Percentiles rank a stretch among this genome's conserved stretches.
Conservation (phyloP, 305 asterid genomes). For the Lippia alba region DNA sequence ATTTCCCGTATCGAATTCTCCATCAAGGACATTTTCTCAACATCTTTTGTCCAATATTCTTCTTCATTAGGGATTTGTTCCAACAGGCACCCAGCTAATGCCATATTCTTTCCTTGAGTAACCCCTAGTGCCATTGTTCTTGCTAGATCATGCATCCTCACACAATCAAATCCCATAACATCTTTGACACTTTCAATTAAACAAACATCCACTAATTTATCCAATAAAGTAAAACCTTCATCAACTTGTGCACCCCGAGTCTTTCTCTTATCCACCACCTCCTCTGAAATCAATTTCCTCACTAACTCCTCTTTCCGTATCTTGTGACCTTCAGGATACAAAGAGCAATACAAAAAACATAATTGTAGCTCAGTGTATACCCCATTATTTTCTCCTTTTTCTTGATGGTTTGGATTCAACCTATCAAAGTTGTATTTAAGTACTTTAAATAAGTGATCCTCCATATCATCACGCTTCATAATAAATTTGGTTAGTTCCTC, state of each 20-base stretch:
- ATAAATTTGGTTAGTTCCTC: neutral
- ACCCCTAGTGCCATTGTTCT: constrained; percentile 3
- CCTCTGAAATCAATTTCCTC: neutral
- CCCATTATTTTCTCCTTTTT: neutral
- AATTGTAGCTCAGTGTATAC: neutral
- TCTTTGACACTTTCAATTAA: neutral
- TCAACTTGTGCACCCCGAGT: neutral
- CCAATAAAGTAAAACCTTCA: neutral
- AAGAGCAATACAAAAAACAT: constrained; percentile 25
- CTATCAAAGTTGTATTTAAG: constrained; percentile 19
- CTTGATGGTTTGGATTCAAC: constrained; percentile 5
- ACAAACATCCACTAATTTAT: neutral
- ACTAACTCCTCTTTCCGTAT: neutral
- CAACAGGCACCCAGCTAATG: neutral
- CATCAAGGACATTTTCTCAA: constrained; percentile 2
- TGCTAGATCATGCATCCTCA: constrained; percentile 8
- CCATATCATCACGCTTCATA: neutral
- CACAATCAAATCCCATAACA: neutral
- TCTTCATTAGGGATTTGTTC: neutral
- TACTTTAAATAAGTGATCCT: constrained; percentile 6
- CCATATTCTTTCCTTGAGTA: neutral
- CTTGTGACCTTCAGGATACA: constrained; percentile 5
- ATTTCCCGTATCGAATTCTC: neutral
- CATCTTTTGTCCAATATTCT: neutral
- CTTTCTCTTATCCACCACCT: constrained; percentile 4